phyloP scores from a whole-genome alignment of 768 basidiomycete genomes.

The Candolleomyces aberdarensis region DNA sequence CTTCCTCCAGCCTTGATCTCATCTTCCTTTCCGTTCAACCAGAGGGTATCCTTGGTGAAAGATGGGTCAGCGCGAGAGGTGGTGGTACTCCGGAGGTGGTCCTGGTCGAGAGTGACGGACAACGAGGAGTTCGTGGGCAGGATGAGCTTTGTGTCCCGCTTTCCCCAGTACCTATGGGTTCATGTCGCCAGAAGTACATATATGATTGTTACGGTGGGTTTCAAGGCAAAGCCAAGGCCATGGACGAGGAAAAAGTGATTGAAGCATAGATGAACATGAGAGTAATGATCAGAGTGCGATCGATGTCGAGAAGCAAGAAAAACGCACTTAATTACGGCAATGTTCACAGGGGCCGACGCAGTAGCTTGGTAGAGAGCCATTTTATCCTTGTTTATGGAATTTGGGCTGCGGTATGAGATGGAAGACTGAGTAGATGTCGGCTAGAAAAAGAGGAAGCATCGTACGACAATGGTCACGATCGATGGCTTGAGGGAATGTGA shows the following conservation, averaged over 20 bases:
- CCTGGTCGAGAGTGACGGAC: constrained; percentile 96
- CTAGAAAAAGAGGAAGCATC: background rate
- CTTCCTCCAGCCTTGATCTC: constrained; percentile 80
- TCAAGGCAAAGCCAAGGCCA: background rate
- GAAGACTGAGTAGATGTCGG: background rate
- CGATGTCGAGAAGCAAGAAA: constrained; percentile 1
- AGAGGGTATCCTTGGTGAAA: constrained; percentile 76
- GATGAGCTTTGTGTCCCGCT: constrained; percentile 92
- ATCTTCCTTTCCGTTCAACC: constrained; percentile 94
- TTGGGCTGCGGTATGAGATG: background rate
- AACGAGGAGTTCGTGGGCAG: constrained; percentile 97
- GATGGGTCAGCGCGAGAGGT: constrained; percentile 80
- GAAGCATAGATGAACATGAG: background rate
- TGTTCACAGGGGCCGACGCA: constrained; percentile 92
- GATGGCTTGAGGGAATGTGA: no score
- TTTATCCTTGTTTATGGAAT: background rate
- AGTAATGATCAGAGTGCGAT: background rate
- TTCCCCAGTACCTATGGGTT: constrained; percentile 88
- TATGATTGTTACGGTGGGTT: background rate
- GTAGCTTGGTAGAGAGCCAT: constrained; percentile 73
- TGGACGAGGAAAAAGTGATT: background rate
- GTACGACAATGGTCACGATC: background rate
- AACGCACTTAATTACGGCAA: constrained; percentile 92
- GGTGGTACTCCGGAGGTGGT: constrained; percentile 91
- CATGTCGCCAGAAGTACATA: background rate